These are phyloP conservation scores for Candida sp. DNA, from an alignment of 1,139 yeast genomes.

Conservation along the genomic window DNA sequence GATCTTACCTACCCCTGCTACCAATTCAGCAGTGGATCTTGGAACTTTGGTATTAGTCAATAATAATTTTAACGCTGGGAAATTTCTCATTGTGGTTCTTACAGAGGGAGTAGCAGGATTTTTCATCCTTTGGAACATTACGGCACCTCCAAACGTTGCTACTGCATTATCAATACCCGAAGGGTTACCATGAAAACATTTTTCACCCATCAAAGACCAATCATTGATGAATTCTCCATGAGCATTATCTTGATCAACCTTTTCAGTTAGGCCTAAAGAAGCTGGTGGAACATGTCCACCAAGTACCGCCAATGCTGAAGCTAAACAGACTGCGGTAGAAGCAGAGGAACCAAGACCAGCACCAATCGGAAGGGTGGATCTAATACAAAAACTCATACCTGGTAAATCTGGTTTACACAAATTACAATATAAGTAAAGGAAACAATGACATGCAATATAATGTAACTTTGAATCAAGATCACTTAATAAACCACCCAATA, in stretches of 20 bases:
- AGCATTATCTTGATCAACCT: slow-evolving; percentile 29
- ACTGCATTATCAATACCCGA: slow-evolving; percentile 97
- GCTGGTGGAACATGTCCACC: slow-evolving; percentile 52
- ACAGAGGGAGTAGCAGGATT: slow-evolving; percentile 53
- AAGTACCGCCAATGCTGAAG: slow-evolving; percentile 67
- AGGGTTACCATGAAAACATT: slow-evolving; percentile 95
- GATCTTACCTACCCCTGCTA: slow-evolving; percentile 67
- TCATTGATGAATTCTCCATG: slow-evolving; percentile 65
- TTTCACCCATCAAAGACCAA: slow-evolving; percentile 94
- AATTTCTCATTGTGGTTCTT: slow-evolving; percentile 62
- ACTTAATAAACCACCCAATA: slow-evolving; percentile 40
- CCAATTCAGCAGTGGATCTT: slow-evolving; percentile 81
- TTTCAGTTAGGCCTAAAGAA: slow-evolving; percentile 20
- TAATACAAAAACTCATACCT: slow-evolving; percentile 60
- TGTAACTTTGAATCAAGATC: slow-evolving; percentile 55
- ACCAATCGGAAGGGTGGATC: slow-evolving; percentile 91
- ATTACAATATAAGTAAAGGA: slow-evolving; percentile 69
- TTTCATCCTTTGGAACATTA: slow-evolving; percentile 70
- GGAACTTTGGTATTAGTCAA: slow-evolving; percentile 86
- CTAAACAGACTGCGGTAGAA: slow-evolving; percentile 79
- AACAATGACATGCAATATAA: slow-evolving; percentile 81
- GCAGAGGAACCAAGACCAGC: slow-evolving; percentile 98
- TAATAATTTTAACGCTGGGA: slow-evolving; percentile 73
- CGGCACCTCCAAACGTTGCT: slow-evolving; percentile 96
- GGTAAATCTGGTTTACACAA: slow-evolving; percentile 47